Percentiles rank a stretch among this genome's conserved stretches.
Evolutionary conservation across 2,329 filamentous ascomycete species (phyloP).

Genomic region (Aspergillus bombycis): DNA sequence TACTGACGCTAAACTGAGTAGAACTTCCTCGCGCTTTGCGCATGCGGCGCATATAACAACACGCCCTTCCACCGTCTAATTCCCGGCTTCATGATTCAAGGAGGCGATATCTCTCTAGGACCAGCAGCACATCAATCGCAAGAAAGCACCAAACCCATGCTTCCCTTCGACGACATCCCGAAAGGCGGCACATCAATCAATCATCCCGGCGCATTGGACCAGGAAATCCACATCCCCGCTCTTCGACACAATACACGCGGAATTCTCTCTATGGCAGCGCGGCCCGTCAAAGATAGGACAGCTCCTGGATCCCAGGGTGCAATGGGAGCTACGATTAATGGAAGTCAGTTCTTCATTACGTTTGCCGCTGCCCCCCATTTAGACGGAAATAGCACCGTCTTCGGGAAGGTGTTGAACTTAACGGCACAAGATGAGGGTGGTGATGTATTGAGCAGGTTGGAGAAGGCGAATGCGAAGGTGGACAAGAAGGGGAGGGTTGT

Average conservation of each 20-base stretch:
- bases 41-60: conserved; percentile 61
- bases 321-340: conserved; percentile 50
- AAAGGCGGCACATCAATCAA: conserved; percentile 62
- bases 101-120: conserved; percentile 56
- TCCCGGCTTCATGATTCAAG: conserved; percentile 66
- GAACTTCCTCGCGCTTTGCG: conserved; percentile 70
- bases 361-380: conserved; percentile 65
- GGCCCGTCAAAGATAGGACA: conserved; percentile 46
- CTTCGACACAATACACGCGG: conserved; percentile 61
- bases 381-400: conserved; percentile 69
- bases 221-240: conserved; percentile 63
- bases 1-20: conserved; percentile 24
- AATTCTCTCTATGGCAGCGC: conserved; percentile 63
- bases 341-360: conserved; percentile 67
- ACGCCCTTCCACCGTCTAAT: conserved; percentile 67
- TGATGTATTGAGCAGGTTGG: conserved; percentile 53
- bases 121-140: conserved; percentile 45
- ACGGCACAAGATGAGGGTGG: conserved; percentile 48
- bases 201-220: conserved; percentile 57
- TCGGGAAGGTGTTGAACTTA: conserved; percentile 60
- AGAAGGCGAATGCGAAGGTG: conserved; percentile 62
- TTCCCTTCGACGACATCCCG: conserved; percentile 51
- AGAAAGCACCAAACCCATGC: conserved; percentile 43
- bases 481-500: conserved; percentile 65
- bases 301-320: conserved; percentile 51